phyloP scores from a whole-genome alignment of 2,329 filamentous ascomycete species.

The Helminthosporium solani region DNA sequence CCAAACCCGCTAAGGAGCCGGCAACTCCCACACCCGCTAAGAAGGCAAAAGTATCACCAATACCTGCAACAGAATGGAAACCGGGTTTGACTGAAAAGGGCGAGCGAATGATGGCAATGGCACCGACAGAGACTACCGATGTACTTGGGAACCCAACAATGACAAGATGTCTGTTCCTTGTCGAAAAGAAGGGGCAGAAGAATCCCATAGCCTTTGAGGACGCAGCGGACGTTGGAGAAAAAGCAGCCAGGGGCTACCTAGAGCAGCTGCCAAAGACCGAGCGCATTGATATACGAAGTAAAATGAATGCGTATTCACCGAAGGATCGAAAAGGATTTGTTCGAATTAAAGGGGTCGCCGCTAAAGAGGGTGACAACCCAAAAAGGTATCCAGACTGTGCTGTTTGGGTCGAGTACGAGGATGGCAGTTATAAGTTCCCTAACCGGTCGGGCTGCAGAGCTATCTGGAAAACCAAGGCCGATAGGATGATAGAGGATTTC shows the following conservation, averaged over 20 bases:
- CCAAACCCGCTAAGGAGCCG: not conserved
- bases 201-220: slow-evolving; percentile 9
- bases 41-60: not conserved
- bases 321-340: slow-evolving; percentile 7
- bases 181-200: slow-evolving; percentile 6
- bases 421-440: slow-evolving; percentile 8
- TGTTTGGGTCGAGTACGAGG: slow-evolving; percentile 7
- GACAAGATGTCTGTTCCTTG: slow-evolving; percentile 7
- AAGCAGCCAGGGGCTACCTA: slow-evolving; percentile 7
- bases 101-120: slow-evolving; percentile 8
- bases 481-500: slow-evolving; percentile 9
- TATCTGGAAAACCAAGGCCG: slow-evolving; percentile 8
- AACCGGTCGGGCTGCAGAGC: slow-evolving; percentile 6
- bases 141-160: slow-evolving; percentile 8
- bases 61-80: slow-evolving; percentile 5
- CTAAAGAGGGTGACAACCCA: slow-evolving; percentile 7
- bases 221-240: slow-evolving; percentile 6
- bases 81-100: slow-evolving; percentile 10
- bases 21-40: slow-evolving; percentile 2
- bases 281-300: slow-evolving; percentile 8
- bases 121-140: slow-evolving; percentile 6
- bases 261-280: slow-evolving; percentile 5
- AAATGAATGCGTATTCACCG: slow-evolving; percentile 5
- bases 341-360: slow-evolving; percentile 7
- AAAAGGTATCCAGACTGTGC: slow-evolving; percentile 7